Conservation (phyloP, 2,329 filamentous ascomycete species). For the Verticillium alfalfae region DNA sequence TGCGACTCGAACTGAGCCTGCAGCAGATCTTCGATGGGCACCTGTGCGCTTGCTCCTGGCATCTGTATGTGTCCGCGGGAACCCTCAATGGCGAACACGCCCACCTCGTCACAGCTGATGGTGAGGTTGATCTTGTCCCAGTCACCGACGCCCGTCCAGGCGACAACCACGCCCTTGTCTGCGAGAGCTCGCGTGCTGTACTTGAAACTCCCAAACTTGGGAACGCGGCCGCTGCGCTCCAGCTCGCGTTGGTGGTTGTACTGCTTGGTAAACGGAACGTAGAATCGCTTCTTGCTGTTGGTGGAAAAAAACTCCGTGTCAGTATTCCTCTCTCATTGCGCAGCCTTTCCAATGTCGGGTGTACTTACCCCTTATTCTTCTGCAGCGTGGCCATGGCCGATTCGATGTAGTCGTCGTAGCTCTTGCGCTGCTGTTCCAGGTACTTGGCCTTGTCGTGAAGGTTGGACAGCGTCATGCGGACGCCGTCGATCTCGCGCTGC, state of each 20-base stretch:
- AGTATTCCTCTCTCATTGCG: neutral
- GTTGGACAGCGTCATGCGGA: slow-evolving; percentile 67
- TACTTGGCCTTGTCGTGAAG: slow-evolving; percentile 84
- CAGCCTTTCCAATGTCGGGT: neutral
- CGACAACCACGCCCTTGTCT: slow-evolving; percentile 89
- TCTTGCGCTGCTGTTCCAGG: slow-evolving; percentile 91
- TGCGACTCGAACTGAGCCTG: slow-evolving; percentile 97
- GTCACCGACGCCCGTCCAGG: slow-evolving; percentile 81
- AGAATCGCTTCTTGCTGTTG: slow-evolving; percentile 76
- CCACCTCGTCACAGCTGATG: slow-evolving; percentile 89
- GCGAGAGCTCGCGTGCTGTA: slow-evolving; percentile 85
- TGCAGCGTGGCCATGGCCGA: slow-evolving; percentile 96
- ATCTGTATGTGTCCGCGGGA: slow-evolving; percentile 92
- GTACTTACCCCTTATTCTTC: slow-evolving; percentile 79
- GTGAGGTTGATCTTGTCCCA: slow-evolving; percentile 93
- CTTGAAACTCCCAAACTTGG: slow-evolving; percentile 97
- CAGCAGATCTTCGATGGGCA: slow-evolving; percentile 87
- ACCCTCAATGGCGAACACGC: slow-evolving; percentile 88
- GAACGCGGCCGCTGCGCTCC: slow-evolving; percentile 78
- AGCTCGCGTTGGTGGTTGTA: slow-evolving; percentile 98
- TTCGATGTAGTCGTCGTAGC: slow-evolving; percentile 98
- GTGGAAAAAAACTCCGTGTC: neutral
- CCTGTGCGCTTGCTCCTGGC: slow-evolving; percentile 80
- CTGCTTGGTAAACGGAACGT: slow-evolving; percentile 95
- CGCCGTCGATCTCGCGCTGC: slow-evolving; percentile 82